Base-by-base conservation (phyloP, 2,329 filamentous ascomycete species). In the Aureobasidium lini region DNA sequence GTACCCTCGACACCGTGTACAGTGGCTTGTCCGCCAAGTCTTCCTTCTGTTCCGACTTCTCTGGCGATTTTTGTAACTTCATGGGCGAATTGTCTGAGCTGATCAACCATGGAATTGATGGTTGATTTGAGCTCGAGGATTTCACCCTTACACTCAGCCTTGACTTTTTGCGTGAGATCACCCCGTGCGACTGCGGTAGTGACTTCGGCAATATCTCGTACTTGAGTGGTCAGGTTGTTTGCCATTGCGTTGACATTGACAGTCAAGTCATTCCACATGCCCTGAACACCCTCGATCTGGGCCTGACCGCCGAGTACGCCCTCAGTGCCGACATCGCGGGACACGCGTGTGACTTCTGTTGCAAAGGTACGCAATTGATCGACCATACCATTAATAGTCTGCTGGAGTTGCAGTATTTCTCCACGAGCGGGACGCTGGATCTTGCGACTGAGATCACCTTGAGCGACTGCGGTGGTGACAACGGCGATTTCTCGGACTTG, bases 401-500 rank as follows among this genome's bases (percentile, higher is more conserved):
- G 90, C 76, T 99, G 96, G 61, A 99, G 79, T 71, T 95, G 90
- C 56, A 95, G 77, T 67, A 99, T 97, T 76, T 99, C 94, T 69
- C 93, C 93, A 72, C 91, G 86, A 57, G 91, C 94, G 67, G 95
- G 90, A 64, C 95, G 90, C 63, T 90, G 88, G 70, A 99, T 96
- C 79, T 96, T 97, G 76, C 94, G 90, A 63, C 90, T 95, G 63
- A 99, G 79, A 74, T 99, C 93, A 69, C 93, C 93, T 72, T 88
- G 89, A 54, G 93, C 93, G 63, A 99, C 93, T 61, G 93, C 93
- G 1, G 92, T 96, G 3, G 93, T 97, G 61, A 99, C 94, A 69
- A 93, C 90, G 63, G 93, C 94, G 67, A 99, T 99, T 75, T 96
- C 92, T 77, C 93, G 87, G 71, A 99, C 94, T 78, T 99, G 93